A percentile compares a stretch with the other conserved stretches of the same genome.
These are phyloP conservation scores for Mycena vulgaris DNA, from an alignment of 768 basidiomycete species.

Conservation along the genomic window DNA sequence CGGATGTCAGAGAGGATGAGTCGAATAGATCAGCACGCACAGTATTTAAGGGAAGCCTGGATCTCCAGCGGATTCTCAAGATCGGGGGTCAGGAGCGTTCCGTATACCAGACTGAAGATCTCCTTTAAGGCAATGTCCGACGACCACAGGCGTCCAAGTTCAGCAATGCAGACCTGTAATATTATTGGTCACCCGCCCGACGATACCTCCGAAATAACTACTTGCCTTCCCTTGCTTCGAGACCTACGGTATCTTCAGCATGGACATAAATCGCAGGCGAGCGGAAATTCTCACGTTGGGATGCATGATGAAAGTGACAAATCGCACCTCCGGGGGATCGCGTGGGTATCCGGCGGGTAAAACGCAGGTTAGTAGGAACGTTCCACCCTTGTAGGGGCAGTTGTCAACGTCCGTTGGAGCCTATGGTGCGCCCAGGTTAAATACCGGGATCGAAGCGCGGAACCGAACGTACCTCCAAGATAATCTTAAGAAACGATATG, in stretches of 20 bases:
- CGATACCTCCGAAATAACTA: background rate
- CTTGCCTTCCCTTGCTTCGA: slow-evolving; percentile 50
- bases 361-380: slow-evolving; percentile 46
- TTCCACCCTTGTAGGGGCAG: slow-evolving; percentile 47
- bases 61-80: slow-evolving; percentile 50
- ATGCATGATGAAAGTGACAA: slow-evolving; percentile 49
- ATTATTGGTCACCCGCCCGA: background rate
- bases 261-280: background rate
- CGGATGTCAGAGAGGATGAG: background rate
- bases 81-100: slow-evolving; percentile 45
- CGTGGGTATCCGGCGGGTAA: slow-evolving; percentile 46
- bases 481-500: slow-evolving; percentile 48
- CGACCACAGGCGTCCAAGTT: slow-evolving; percentile 49
- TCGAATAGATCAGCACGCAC: slow-evolving; percentile 32
- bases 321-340: slow-evolving; percentile 47
- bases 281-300: slow-evolving; percentile 42
- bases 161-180: slow-evolving; percentile 46
- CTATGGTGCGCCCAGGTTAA: slow-evolving; percentile 16
- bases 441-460: background rate
- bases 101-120: slow-evolving; percentile 44
- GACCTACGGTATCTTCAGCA: slow-evolving; percentile 37
- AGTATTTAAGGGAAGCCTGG: slow-evolving; percentile 49
- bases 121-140: slow-evolving; percentile 49
- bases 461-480: slow-evolving; percentile 41
- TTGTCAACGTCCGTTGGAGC: slow-evolving; percentile 44